Conservation (phyloP, 140 eudicot species). For the Oenanthe javanica region DNA sequence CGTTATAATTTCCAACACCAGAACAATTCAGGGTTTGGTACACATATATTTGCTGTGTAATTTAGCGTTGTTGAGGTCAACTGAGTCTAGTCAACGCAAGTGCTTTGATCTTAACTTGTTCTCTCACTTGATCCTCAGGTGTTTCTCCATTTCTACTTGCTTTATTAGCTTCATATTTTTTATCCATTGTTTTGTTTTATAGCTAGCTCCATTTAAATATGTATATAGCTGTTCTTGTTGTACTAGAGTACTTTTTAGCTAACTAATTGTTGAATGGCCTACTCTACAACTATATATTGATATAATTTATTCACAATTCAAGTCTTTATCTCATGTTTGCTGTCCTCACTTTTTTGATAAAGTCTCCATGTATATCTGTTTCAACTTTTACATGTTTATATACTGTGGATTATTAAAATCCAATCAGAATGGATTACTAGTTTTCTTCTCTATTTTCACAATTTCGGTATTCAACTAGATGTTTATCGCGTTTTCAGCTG, state of each 20-base stretch:
- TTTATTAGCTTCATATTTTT: background rate
- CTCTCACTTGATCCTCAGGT: background rate
- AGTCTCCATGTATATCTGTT: background rate
- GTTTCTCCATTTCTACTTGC: background rate
- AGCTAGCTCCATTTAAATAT: background rate
- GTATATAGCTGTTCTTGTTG: background rate
- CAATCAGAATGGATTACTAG: background rate
- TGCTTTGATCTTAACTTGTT: background rate
- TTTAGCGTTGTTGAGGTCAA: background rate
- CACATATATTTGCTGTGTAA: background rate
- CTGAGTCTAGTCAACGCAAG: background rate
- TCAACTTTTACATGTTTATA: background rate
- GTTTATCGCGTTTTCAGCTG: background rate
- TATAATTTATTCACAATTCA: background rate
- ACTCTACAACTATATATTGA: background rate
- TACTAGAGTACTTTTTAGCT: background rate
- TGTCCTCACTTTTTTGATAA: background rate
- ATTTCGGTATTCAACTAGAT: background rate
- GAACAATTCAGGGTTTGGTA: background rate
- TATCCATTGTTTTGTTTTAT: background rate
- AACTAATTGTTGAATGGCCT: background rate
- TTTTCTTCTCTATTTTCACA: background rate
- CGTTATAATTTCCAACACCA: background rate
- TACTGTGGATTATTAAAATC: background rate
- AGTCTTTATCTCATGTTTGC: background rate